phyloP scores from a whole-genome alignment of 2,329 filamentous ascomycete genomes.

The Aspergillus hiratsukae region DNA sequence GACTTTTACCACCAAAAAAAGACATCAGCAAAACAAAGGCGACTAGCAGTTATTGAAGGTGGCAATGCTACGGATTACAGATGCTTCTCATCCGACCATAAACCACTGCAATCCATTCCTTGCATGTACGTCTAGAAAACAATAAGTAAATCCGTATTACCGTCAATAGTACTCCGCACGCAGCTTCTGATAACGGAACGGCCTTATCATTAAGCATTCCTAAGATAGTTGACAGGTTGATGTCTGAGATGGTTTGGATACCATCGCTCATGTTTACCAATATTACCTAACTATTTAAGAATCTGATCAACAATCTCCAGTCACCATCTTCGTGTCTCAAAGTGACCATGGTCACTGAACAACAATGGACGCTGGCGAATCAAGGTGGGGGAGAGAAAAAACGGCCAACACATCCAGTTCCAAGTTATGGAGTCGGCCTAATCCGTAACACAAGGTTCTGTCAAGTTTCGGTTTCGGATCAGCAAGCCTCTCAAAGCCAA shows the following conservation, averaged over 20 bases:
- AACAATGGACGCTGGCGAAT: neutral
- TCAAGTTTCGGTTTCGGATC: neutral
- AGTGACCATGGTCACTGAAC: neutral
- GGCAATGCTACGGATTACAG: neutral
- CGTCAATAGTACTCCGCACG: neutral
- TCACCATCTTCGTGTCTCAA: neutral
- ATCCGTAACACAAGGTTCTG: neutral
- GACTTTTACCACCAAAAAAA: neutral
- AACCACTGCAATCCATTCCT: neutral
- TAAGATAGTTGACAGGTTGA: too few relatives aligned
- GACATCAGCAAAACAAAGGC: neutral
- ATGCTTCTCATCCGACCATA: too few relatives aligned
- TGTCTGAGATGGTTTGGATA: neutral
- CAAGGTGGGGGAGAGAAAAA: neutral
- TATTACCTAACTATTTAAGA: too few relatives aligned
- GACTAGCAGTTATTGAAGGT: neutral
- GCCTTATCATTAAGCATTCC: too few relatives aligned
- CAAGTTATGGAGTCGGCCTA: neutral
- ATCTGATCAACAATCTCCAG: too few relatives aligned
- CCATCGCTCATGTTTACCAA: neutral
- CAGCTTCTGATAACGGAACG: too few relatives aligned
- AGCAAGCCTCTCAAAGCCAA: neutral
- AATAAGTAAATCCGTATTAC: too few relatives aligned
- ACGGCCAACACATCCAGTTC: neutral
- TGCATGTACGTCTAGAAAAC: neutral